Evolutionary conservation across 352 stramenopile species (phyloP).

Genomic region (Bremia lactucae): DNA sequence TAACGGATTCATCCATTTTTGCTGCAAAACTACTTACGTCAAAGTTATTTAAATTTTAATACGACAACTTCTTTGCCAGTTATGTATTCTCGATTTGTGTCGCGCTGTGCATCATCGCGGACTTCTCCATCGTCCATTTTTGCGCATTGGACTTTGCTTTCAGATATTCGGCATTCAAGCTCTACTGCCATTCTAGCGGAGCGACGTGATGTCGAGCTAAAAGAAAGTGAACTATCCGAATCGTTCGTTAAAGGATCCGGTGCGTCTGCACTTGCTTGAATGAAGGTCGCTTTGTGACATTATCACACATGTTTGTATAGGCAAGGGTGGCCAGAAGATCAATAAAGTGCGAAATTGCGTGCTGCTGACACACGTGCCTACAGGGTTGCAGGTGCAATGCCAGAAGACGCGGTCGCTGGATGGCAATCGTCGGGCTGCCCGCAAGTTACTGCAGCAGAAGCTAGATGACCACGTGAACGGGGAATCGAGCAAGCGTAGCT

Average conservation of each 20-base stretch:
- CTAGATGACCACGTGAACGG: slow-evolving; percentile 70
- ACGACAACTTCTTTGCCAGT: too few species aligned
- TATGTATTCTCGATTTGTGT: too few species aligned
- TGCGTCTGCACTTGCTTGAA: slow-evolving; percentile 7
- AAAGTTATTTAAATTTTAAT: too few species aligned
- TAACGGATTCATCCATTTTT: too few species aligned
- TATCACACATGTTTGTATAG: slow-evolving; percentile 7
- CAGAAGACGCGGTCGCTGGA: slow-evolving; percentile 76
- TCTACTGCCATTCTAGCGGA: not conserved
- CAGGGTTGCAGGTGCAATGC: slow-evolving; percentile 62
- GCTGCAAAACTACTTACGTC: too few species aligned
- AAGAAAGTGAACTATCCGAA: slow-evolving; percentile 62
- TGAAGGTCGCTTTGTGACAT: not conserved
- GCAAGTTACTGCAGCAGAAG: slow-evolving; percentile 62
- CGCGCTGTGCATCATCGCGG: not conserved
- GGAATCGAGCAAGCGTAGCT: slow-evolving; percentile 36
- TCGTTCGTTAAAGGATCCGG: slow-evolving; percentile 81
- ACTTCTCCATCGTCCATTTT: not conserved
- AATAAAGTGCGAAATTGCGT: slow-evolving; percentile 88
- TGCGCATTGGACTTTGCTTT: not conserved
- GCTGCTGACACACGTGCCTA: slow-evolving; percentile 73
- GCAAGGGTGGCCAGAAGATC: slow-evolving; percentile 86
- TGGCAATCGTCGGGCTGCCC: slow-evolving; percentile 62
- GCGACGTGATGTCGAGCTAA: slow-evolving; percentile 25
- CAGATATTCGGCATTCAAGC: not conserved